These are phyloP conservation scores for Orbilia ellipsospora DNA, from an alignment of 2,329 filamentous ascomycete species.

Conservation along the genomic window DNA sequence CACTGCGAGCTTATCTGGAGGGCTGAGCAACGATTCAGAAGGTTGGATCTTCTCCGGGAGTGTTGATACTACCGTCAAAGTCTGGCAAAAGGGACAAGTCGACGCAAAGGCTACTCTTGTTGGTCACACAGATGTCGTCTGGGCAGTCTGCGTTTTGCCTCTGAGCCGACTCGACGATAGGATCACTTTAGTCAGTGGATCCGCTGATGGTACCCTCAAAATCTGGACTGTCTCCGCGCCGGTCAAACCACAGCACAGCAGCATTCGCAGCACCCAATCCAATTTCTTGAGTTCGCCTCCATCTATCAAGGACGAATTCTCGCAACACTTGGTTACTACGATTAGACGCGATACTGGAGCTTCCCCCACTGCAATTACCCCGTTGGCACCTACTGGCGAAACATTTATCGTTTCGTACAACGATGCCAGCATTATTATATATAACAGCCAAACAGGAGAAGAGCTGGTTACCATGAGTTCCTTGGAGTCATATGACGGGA, in stretches of 20 bases:
- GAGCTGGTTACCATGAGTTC: conserved; percentile 94
- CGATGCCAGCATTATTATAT: conserved; percentile 89
- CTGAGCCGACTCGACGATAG: conserved; percentile 83
- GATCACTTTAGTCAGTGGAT: conserved; percentile 88
- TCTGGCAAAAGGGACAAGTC: conserved; percentile 94
- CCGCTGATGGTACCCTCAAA: conserved; percentile 88
- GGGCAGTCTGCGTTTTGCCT: conserved; percentile 92
- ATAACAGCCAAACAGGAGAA: conserved; percentile 90
- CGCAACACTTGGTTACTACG: conserved; percentile 86
- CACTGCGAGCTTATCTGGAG: conserved; percentile 75
- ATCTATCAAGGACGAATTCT: conserved; percentile 82
- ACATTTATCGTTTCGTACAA: conserved; percentile 93
- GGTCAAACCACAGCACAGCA: conserved; percentile 67
- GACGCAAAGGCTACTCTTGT: conserved; percentile 95
- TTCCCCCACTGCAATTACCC: conserved; percentile 91
- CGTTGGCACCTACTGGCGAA: conserved; percentile 82
- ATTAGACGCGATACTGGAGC: conserved; percentile 76
- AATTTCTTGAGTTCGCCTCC: conserved; percentile 83
- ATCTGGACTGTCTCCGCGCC: conserved; percentile 95
- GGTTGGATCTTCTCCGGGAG: conserved; percentile 99
- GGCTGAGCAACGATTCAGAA: conserved; percentile 75
- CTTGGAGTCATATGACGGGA: conserved; percentile 91
- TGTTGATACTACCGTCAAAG: conserved; percentile 89
- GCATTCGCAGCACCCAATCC: conserved; percentile 68
- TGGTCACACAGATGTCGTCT: conserved; percentile 94